A percentile compares a stretch with the other conserved stretches of the same genome.
phyloP scores from a whole-genome alignment of 1,284 basidiomycete species.

The Psilocybe mexicana region DNA sequence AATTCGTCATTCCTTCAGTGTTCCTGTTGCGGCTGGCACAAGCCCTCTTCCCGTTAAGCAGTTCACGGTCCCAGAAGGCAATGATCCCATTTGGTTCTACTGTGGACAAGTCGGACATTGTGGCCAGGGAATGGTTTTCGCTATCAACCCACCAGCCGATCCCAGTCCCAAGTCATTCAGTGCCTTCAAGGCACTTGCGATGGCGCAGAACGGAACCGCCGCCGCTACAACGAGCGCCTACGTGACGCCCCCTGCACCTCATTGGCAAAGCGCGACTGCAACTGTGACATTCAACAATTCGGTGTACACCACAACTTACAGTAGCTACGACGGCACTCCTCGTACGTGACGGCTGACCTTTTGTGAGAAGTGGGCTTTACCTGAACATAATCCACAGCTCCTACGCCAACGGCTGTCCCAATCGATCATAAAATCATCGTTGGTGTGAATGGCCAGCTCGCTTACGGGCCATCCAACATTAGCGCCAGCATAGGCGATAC shows the following conservation, averaged over 20 bases:
- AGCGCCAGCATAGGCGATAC: slow-evolving; percentile 47
- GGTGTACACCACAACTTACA: slow-evolving; percentile 39
- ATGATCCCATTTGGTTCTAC: slow-evolving; percentile 40
- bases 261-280: slow-evolving; percentile 37
- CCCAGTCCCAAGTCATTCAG: slow-evolving; percentile 43
- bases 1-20: slow-evolving; percentile 22
- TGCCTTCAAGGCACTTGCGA: slow-evolving; percentile 43
- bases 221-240: slow-evolving; percentile 20
- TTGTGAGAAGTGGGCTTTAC: neutral
- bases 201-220: slow-evolving; percentile 33
- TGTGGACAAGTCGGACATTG: slow-evolving; percentile 42
- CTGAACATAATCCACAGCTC: slow-evolving; percentile 22
- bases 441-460: slow-evolving; percentile 35
- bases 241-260: slow-evolving; percentile 36
- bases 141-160: slow-evolving; percentile 47
- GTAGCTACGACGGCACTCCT: slow-evolving; percentile 40
- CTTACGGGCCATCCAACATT: slow-evolving; percentile 45
- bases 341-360: slow-evolving; percentile 31
- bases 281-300: slow-evolving; percentile 34
- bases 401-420: slow-evolving; percentile 35
- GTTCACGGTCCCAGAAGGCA: slow-evolving; percentile 30
- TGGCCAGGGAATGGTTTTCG: slow-evolving; percentile 53
- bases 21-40: slow-evolving; percentile 34
- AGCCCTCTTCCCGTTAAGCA: slow-evolving; percentile 26
- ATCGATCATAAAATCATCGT: slow-evolving; percentile 43